Evolutionary conservation across 257 asterid genomes (phyloP).

Genomic region (Solanum megistacrolobum): DNA sequence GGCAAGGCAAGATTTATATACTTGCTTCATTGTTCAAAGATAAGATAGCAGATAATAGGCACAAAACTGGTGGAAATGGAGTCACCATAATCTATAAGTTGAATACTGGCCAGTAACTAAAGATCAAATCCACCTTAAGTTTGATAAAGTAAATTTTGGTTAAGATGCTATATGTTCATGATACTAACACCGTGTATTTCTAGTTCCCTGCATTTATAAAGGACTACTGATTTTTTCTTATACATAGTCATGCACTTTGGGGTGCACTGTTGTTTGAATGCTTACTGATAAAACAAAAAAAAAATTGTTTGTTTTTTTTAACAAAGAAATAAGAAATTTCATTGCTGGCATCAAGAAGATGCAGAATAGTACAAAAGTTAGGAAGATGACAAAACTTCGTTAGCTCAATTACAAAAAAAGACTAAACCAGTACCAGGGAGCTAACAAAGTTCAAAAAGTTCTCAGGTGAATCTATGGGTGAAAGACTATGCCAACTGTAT

Average conservation of each 20-base stretch:
- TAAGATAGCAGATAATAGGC: neutral
- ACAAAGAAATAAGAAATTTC: neutral
- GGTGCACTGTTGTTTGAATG: neutral
- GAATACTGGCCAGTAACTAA: neutral
- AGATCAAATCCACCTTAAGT: neutral
- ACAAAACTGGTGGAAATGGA: neutral
- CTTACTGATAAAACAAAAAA: neutral
- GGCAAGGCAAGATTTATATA: neutral
- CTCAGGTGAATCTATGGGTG: neutral
- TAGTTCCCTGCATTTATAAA: neutral
- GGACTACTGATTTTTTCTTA: neutral
- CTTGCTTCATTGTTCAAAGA: neutral
- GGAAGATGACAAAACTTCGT: neutral
- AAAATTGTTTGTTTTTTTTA: neutral
- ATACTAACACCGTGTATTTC: neutral
- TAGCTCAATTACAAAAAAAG: neutral
- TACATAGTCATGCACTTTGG: neutral
- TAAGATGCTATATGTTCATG: neutral
- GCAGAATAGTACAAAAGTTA: neutral
- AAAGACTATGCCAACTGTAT: neutral
- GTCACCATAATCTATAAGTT: neutral
- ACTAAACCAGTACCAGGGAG: neutral
- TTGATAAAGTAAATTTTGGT: neutral
- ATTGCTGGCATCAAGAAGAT: neutral
- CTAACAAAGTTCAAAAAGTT: neutral